phyloP scores from a whole-genome alignment of 2,329 filamentous ascomycete genomes.

The Pleomassaria siparia region DNA sequence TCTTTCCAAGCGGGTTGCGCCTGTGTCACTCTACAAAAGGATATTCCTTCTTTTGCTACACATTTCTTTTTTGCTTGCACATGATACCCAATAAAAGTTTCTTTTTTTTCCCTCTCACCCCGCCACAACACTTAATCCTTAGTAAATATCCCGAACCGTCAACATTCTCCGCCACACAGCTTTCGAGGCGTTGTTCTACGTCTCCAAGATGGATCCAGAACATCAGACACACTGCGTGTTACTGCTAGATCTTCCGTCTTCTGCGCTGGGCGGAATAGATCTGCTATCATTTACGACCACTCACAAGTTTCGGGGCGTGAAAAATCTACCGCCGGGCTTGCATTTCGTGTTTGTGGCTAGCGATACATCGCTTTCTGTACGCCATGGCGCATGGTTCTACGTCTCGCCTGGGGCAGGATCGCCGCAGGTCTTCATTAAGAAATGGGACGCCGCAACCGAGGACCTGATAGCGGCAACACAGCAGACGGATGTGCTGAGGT shows the following conservation, averaged over 20 bases:
- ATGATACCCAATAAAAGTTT: background rate
- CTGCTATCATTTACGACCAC: slow-evolving; percentile 64
- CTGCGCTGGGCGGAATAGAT: slow-evolving; percentile 57
- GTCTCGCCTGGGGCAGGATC: slow-evolving; percentile 45
- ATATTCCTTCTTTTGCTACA: background rate
- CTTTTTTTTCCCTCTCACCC: background rate
- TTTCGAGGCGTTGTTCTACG: slow-evolving; percentile 38
- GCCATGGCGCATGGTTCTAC: slow-evolving; percentile 64
- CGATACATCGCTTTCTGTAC: slow-evolving; percentile 59
- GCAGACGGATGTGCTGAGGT: slow-evolving; percentile 47
- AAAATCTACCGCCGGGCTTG: slow-evolving; percentile 58
- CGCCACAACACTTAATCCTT: background rate
- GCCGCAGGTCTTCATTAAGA: slow-evolving; percentile 55
- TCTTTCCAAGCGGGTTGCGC: background rate
- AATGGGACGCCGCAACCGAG: slow-evolving; percentile 55
- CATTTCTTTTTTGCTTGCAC: background rate
- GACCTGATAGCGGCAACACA: slow-evolving; percentile 48
- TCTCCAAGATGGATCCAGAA: slow-evolving; percentile 38
- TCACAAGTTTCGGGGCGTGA: slow-evolving; percentile 62
- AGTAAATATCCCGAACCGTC: slow-evolving; percentile 6
- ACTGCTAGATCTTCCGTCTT: slow-evolving; percentile 48
- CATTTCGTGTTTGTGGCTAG: slow-evolving; percentile 65
- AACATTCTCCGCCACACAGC: slow-evolving; percentile 39
- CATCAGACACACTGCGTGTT: slow-evolving; percentile 41
- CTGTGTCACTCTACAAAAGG: background rate